Percentiles rank a stretch among this genome's conserved stretches.
Evolutionary conservation across 495 filamentous ascomycete genomes (phyloP).

Genomic region (Pyronema omphalodes): DNA sequence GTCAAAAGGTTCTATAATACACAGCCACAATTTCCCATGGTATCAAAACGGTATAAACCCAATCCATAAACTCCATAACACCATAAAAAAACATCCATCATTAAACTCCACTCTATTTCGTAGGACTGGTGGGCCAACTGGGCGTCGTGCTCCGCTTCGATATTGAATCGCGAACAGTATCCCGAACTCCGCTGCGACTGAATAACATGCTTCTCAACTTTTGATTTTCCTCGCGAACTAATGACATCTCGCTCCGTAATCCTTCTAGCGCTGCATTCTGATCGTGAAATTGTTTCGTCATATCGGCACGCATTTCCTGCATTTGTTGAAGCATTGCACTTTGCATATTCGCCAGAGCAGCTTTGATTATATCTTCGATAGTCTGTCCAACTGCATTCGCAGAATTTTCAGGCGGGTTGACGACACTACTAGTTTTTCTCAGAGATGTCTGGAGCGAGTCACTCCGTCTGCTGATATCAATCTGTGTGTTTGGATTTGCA

Average conservation of each 20-base stretch:
- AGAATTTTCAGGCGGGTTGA: too few relatives aligned
- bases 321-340: constrained; percentile 14
- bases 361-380: neutral
- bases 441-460: too few relatives aligned
- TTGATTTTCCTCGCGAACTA: constrained; percentile 16
- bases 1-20: too few relatives aligned
- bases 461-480: neutral
- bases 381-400: neutral
- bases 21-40: too few relatives aligned
- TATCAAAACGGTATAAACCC: too few relatives aligned
- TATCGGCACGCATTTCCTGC: constrained; percentile 14
- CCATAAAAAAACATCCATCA: too few relatives aligned
- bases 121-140: too few relatives aligned
- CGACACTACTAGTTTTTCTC: too few relatives aligned
- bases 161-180: neutral
- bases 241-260: constrained; percentile 13
- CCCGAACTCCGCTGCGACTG: constrained; percentile 1
- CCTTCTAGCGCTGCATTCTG: constrained; percentile 14
- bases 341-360: constrained; percentile 14
- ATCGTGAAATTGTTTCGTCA: constrained; percentile 10
- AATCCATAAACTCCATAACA: too few relatives aligned
- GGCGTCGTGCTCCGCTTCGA: too few relatives aligned
- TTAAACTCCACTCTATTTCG: too few relatives aligned
- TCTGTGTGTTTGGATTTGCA: neutral
- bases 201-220: constrained; percentile 14